Evolutionary conservation across 2,329 filamentous ascomycete species (phyloP), one percentile per base, ranked within the genome.

Genomic region (Verticillium nubilum): DNA sequence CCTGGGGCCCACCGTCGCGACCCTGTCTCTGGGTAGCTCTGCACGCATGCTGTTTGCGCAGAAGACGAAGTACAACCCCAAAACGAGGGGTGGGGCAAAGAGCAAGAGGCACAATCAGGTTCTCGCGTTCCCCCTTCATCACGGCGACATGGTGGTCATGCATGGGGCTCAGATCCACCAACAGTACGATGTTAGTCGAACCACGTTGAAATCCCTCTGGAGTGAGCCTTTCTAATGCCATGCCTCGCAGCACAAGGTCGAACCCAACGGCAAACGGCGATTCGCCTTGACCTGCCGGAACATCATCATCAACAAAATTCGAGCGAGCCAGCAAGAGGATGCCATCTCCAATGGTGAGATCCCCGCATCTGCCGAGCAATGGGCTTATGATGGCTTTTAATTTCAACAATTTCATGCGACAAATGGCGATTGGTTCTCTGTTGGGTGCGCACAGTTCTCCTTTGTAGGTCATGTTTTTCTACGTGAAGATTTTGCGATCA

Each of bases 141-240:
- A 90, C 67, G 87, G 86, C 0, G 86, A 89, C 66, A 80, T 89
- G 12, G 78, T 86, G 2, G 73, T 88, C 19, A 89, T 89, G 86
- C 80, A 86, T 63, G 86, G 86, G 0, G 73, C 72, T 0, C 72
- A 74, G 0, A 82, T 90, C 13, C 87, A 90, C 64, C 74, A 78
- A 63, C 75, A 79, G 23, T 86, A 86, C 58, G 84, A 88, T 63
- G 80, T 79, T 64, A 63, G 73, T 69, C 13, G 33, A 31, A 17
- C 26, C 28, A 15, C 23, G 0, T 13, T 29, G 35, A 15, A 5
- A n/a, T n/a, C 2, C 19, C 25, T 47, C 23, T 4, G 3, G 3
- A 3, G 5, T 27, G 13, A 12, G 3, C 7, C 1, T 25, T 56
- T 31, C 65, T 74, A 57, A 72, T 58, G 31, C 52, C 1, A 6